These are phyloP conservation scores for Biancaea sappan DNA, from an alignment of 306 rosid genomes.

Conservation along the genomic window DNA sequence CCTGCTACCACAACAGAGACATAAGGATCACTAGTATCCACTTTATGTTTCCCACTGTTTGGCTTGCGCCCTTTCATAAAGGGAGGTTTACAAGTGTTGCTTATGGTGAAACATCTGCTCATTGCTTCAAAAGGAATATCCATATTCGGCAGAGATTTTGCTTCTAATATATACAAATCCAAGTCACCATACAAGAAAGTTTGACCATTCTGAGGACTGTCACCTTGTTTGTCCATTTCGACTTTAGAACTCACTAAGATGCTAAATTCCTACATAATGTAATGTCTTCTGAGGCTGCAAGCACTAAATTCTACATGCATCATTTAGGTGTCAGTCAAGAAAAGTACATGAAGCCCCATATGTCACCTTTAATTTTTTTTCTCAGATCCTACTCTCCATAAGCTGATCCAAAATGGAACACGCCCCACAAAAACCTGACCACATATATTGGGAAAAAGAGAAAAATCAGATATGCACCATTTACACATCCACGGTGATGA, in stretches of 20 bases:
- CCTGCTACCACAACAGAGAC: constrained; percentile 66
- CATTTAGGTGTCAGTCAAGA: constrained; percentile 1
- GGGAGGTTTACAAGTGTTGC: constrained; percentile 49
- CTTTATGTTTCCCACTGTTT: constrained; percentile 43
- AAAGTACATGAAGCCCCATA: neutral
- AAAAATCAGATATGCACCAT: neutral
- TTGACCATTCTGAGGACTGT: neutral
- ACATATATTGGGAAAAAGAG: neutral
- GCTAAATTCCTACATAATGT: constrained; percentile 23
- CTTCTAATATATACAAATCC: constrained; percentile 68
- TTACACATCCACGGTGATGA: neutral
- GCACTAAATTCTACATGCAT: constrained; percentile 8
- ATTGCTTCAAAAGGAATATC: constrained; percentile 59
- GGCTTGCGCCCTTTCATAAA: constrained; percentile 44
- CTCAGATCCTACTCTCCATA: neutral
- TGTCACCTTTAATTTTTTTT: constrained; percentile 7
- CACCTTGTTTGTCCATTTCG: constrained; percentile 40
- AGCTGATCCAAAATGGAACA: neutral
- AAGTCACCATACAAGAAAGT: constrained; percentile 66
- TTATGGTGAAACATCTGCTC: constrained; percentile 61
- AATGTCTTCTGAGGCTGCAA: neutral
- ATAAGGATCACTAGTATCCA: constrained; percentile 79
- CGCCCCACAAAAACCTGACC: constrained; percentile 7
- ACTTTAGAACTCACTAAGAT: constrained; percentile 29
- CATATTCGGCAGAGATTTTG: constrained; percentile 75